These are phyloP conservation scores for Pseudisothecium myosuroides DNA, from an alignment of 225 moss, liverwort and hornwort species.

Conservation along the genomic window DNA sequence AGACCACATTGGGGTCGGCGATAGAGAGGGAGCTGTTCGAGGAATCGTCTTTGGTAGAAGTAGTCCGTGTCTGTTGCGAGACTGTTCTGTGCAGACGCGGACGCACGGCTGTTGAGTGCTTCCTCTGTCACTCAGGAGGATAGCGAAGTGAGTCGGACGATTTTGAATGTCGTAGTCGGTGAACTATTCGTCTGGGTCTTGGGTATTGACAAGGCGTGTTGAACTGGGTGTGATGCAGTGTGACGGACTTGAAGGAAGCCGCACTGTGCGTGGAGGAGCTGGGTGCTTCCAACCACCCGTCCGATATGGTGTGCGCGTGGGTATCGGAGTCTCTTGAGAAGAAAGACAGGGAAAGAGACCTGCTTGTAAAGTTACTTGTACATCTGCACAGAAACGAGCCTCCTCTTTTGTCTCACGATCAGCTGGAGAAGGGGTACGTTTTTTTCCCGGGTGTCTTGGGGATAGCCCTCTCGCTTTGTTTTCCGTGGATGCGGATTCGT, in stretches of 20 bases:
- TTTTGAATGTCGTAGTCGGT: neutral
- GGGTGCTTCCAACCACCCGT: slow-evolving; percentile 45
- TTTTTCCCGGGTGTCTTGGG: neutral
- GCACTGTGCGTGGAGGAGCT: slow-evolving; percentile 80
- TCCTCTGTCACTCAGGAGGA: neutral
- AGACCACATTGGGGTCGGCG: neutral
- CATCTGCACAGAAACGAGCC: slow-evolving; percentile 45
- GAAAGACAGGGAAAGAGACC: slow-evolving; percentile 68
- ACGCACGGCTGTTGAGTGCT: neutral
- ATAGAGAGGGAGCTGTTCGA: neutral
- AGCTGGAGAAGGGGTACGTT: slow-evolving; percentile 62
- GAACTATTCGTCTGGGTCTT: neutral
- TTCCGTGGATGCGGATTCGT: neutral
- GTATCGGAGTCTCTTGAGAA: slow-evolving; percentile 64
- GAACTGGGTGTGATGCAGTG: slow-evolving; percentile 25
- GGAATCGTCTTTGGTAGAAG: neutral
- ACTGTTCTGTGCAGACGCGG: neutral
- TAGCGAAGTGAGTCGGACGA: neutral
- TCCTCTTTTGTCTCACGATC: slow-evolving; percentile 51
- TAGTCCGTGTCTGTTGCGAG: neutral
- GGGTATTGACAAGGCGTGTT: neutral
- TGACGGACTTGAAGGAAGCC: slow-evolving; percentile 54
- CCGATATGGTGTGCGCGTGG: slow-evolving; percentile 69
- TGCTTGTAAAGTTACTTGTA: slow-evolving; percentile 51
- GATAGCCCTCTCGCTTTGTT: neutral